These are phyloP conservation scores for Penicillium riverlandense DNA, from an alignment of 495 filamentous ascomycete genomes.

Conservation along the genomic window DNA sequence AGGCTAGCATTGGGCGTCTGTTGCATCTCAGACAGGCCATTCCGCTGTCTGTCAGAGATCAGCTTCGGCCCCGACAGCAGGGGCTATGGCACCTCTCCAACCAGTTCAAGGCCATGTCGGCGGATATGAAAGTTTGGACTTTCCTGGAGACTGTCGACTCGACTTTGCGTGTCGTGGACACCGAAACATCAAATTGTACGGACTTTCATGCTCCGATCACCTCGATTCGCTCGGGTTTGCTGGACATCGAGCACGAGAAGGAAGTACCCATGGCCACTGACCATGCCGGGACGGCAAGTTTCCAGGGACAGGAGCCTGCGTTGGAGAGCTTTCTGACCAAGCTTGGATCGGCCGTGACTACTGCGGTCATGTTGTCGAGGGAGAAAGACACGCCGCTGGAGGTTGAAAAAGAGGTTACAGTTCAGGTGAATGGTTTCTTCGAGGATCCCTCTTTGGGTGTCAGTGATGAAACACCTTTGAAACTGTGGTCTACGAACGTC, in stretches of 20 bases:
- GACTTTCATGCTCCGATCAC: constrained; percentile 50
- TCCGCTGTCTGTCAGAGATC: constrained; percentile 39
- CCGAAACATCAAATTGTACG: constrained; percentile 19
- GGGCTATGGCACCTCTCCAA: constrained; percentile 43
- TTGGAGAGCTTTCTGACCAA: constrained; percentile 44
- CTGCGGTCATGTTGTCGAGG: constrained; percentile 33
- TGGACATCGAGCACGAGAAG: constrained; percentile 48
- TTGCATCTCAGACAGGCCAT: constrained; percentile 48
- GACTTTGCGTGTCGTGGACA: constrained; percentile 38
- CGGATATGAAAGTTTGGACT: constrained; percentile 60
- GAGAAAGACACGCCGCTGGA: constrained; percentile 33
- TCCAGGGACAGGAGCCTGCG: constrained; percentile 46
- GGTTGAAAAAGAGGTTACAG: constrained; percentile 44
- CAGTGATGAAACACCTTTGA: constrained; percentile 35
- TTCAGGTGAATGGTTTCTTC: constrained; percentile 57
- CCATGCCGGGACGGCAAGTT: constrained; percentile 50
- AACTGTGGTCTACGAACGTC: constrained; percentile 47
- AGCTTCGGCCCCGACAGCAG: constrained; percentile 43
- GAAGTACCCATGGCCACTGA: constrained; percentile 51
- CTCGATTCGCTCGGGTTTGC: constrained; percentile 52
- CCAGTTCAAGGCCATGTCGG: constrained; percentile 50
- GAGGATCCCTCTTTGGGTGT: constrained; percentile 40
- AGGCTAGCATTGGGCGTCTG: constrained; percentile 45
- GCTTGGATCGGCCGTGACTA: constrained; percentile 34
- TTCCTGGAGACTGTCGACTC: constrained; percentile 61